Evolutionary conservation across 2,329 filamentous ascomycete genomes (phyloP).

Genomic region (Beauveria scarabaeidicola): DNA sequence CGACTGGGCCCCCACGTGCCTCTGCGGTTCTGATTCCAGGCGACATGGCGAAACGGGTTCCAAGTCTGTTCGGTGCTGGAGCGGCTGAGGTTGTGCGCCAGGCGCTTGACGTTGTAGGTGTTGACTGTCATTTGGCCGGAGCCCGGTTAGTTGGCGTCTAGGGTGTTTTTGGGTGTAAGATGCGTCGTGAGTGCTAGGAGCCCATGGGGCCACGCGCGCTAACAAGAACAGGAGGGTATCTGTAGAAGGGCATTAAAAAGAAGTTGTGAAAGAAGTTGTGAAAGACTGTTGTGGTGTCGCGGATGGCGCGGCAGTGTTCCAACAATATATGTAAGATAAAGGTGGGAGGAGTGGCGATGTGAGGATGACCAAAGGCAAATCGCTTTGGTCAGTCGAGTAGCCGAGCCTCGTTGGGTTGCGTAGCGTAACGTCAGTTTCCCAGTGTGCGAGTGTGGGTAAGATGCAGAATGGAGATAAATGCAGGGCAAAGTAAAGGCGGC

Average conservation of each 20-base stretch:
- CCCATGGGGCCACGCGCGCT: not conserved
- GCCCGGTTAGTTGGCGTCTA: slow-evolving; percentile 4
- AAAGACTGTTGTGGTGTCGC: not conserved
- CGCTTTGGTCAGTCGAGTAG: not conserved
- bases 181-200: not conserved
- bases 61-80: slow-evolving; percentile 29
- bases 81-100: slow-evolving; percentile 35
- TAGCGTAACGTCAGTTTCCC: not conserved
- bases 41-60: slow-evolving; percentile 38
- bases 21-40: slow-evolving; percentile 24
- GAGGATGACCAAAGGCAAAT: not conserved
- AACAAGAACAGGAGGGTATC: not conserved
- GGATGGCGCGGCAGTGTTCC: not conserved
- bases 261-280: not conserved
- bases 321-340: not conserved
- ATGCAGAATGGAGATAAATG: not conserved
- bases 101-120: slow-evolving; percentile 34
- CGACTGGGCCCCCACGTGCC: slow-evolving; percentile 28
- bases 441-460: not conserved
- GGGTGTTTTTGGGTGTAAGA: not conserved
- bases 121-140: slow-evolving; percentile 31
- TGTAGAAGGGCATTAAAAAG: not conserved
- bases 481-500: not conserved
- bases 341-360: not conserved
- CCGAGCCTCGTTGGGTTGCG: not conserved